Base-by-base conservation (phyloP, 495 filamentous ascomycete genomes). In the Aspergillus egyptiacus region DNA sequence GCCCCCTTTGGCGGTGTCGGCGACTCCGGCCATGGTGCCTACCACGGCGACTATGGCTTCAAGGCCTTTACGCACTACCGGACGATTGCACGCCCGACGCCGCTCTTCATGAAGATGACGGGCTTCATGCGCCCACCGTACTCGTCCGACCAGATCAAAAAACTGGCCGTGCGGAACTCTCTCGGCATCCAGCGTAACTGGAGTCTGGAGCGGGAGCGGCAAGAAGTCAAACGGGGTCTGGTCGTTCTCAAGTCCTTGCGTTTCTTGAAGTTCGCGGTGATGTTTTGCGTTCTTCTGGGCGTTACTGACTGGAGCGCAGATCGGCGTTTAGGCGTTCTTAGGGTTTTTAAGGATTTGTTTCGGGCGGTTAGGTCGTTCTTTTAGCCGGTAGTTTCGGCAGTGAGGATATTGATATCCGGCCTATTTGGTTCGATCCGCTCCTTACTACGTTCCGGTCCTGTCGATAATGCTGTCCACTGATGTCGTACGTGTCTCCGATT, bases 31-130 rank as follows among this genome's bases (percentile, higher is more conserved):
- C 33, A 36, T 11, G 51, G 51, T 15, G 23, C 44, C 5, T 54
- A 54, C 25, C 51, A 54, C 34, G 51, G 51, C 10, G 19, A 38
- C 15, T 44, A 54, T 20, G 51, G 51, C 11, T 44, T 54, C 18
- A 83, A 91, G 53, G 73, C 70, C 56, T 96, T 95, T 70, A 82
- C 61, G 6, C 82, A 93, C 67, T 70, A 81, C 14, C 79, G 89
- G 43, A 80, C 77, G 15, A 55, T 55, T 27, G 52, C 52, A 0
- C 46, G 52, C 0, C 52, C 52, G 0, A 18, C 41, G 0, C 33
- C 52, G 5, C 28, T 55, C 11, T 50, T 55, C 18, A 15, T 9
- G n/a, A 50, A 39, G 14, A 4, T 46, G 22, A 44, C 40, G 1
- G 14, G 14, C 3, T 46, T 50, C 15, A 27, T 46, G 32, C 52